These are phyloP conservation scores for Metschnikowia kunwiensis DNA, from an alignment of 805 yeast genomes.

Conservation along the genomic window DNA sequence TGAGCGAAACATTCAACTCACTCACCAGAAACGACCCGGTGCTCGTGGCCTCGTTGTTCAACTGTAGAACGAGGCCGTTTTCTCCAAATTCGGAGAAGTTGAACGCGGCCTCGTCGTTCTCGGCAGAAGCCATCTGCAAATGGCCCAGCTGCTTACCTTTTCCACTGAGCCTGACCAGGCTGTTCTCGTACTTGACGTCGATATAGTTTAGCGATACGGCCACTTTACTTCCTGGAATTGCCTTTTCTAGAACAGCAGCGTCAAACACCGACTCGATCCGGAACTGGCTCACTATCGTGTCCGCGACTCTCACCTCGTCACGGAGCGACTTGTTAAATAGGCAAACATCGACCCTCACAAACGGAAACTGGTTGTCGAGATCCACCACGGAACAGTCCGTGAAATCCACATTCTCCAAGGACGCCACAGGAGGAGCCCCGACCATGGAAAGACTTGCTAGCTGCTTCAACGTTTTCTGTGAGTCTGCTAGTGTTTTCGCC, in stretches of 20 bases:
- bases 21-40: slow-evolving; percentile 26
- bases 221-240: slow-evolving; percentile 1
- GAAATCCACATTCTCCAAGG: neutral
- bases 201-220: slow-evolving; percentile 1
- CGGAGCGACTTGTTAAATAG: slow-evolving; percentile 1
- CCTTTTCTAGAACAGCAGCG: neutral
- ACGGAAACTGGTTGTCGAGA: neutral
- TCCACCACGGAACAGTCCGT: neutral
- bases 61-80: slow-evolving; percentile 20
- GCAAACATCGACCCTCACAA: neutral
- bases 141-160: slow-evolving; percentile 5
- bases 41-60: slow-evolving; percentile 19
- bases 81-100: slow-evolving; percentile 4
- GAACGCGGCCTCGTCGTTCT: slow-evolving; percentile 5
- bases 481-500: neutral
- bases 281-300: slow-evolving; percentile 3
- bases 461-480: slow-evolving; percentile 1
- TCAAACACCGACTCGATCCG: slow-evolving; percentile 1
- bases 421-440: neutral
- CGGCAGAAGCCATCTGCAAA: slow-evolving; percentile 3
- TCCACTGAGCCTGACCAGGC: neutral
- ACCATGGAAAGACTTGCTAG: slow-evolving; percentile 4
- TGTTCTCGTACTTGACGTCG: slow-evolving; percentile 4
- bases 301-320: slow-evolving; percentile 7
- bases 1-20: slow-evolving; percentile 14